Evolutionary conservation across 2,329 filamentous ascomycete genomes (phyloP).

Genomic region (Blumeriella jaapii): DNA sequence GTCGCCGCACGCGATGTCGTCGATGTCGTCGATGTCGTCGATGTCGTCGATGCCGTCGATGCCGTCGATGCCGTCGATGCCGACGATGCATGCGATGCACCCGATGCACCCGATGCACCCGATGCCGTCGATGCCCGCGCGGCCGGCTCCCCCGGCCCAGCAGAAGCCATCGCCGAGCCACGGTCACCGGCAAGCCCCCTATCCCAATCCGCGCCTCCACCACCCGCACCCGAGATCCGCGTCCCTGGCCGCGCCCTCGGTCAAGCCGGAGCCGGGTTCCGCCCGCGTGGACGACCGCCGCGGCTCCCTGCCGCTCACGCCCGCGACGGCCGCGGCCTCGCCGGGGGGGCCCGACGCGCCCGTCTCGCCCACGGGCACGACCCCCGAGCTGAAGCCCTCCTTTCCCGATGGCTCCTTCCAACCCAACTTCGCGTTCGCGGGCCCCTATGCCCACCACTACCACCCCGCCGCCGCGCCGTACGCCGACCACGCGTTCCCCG

Average conservation of each 20-base stretch:
- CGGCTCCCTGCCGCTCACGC: conserved; percentile 32
- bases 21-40: conserved; percentile 21
- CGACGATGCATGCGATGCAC: no score
- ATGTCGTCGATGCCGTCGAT: conserved; percentile 17
- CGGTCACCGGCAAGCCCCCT: conserved; percentile 34
- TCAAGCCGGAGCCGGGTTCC: conserved; percentile 24
- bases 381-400: conserved; percentile 19
- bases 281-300: conserved; percentile 25
- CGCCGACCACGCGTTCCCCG: no score
- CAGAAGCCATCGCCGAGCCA: conserved; percentile 8
- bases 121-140: conserved; percentile 3
- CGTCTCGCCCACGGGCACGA: conserved; percentile 9
- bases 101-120: conserved; percentile 13
- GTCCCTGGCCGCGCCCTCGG: conserved; percentile 29
- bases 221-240: conserved; percentile 33
- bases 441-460: conserved; percentile 1
- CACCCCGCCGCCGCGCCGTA: not conserved
- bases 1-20: conserved; percentile 20
- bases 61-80: conserved; percentile 5
- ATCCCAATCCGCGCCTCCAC: conserved; percentile 26
- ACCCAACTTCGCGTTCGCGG: no score
- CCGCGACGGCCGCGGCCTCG: conserved; percentile 2
- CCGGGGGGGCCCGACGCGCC: conserved; percentile 5
- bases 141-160: conserved; percentile 9
- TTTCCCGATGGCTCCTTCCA: conserved; percentile 12